Conservation (phyloP, 176 grass and related monocot genomes). For the Rhynchospora tenuis region DNA sequence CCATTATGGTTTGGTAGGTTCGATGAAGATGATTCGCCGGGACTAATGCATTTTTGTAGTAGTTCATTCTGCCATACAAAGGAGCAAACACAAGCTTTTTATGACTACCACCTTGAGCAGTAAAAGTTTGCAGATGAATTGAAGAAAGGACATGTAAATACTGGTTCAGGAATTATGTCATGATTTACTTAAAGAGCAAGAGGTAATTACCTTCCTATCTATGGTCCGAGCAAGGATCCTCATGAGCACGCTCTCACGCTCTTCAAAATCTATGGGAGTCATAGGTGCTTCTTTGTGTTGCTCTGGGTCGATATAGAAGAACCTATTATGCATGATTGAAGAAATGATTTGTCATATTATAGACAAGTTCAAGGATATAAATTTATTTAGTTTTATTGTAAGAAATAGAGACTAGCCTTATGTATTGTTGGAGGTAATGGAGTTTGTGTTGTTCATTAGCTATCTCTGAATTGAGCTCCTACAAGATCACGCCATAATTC, state of each 20-base stretch:
- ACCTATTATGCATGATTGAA: not conserved
- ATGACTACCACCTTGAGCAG: not conserved
- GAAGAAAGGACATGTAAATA: not conserved
- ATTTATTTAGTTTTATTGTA: not conserved
- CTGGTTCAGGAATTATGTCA: not conserved
- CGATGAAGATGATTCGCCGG: not conserved
- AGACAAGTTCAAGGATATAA: not conserved
- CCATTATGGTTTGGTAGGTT: not conserved
- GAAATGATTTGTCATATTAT: not conserved
- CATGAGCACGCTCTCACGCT: conserved; percentile 7
- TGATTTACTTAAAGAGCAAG: not conserved
- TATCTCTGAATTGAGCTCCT: conserved; percentile 15
- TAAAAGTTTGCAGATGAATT: not conserved
- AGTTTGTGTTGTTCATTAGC: not conserved
- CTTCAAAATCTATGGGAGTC: not conserved
- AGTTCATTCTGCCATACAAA: not conserved
- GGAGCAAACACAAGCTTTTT: not conserved
- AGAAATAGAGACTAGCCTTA: conserved; percentile 6
- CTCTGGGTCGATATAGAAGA: not conserved
- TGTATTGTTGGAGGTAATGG: conserved; percentile 1
- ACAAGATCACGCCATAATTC: not conserved
- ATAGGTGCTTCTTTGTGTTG: not conserved
- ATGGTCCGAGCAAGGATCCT: not conserved
- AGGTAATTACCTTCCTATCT: conserved; percentile 12
- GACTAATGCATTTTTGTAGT: conserved; percentile 11